Percentiles rank a stretch among this genome's conserved stretches.
Conservation (phyloP, 495 filamentous ascomycete species). For the Penicillium verhagenii region DNA sequence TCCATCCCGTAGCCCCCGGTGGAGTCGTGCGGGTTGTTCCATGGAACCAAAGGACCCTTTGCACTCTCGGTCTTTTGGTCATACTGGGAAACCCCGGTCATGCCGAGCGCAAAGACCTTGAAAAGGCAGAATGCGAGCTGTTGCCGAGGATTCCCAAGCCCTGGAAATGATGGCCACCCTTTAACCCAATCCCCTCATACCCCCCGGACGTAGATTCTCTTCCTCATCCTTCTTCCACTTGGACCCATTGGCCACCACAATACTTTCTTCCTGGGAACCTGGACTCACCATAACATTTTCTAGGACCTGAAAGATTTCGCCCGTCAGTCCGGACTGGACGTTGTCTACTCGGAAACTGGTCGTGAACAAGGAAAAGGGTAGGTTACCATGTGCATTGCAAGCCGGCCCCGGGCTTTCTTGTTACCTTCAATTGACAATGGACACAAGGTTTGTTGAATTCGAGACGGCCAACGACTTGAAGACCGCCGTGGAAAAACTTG, state of each 20-base stretch:
- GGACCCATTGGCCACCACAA: conserved; percentile 28
- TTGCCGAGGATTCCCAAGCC: not conserved
- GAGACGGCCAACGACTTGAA: conserved; percentile 89
- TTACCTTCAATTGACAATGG: conserved; percentile 28
- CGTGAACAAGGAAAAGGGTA: conserved; percentile 94
- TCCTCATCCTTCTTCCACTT: conserved; percentile 14
- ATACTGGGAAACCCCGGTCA: not conserved
- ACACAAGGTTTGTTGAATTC: conserved; percentile 89
- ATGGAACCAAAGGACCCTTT: conserved; percentile 15
- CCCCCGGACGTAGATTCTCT: conserved; percentile 23
- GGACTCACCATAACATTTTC: conserved; percentile 40
- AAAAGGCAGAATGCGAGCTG: not conserved
- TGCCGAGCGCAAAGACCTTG: conserved; percentile 1
- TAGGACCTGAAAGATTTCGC: conserved; percentile 99
- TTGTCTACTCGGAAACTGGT: conserved; percentile 95
- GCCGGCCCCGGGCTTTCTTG: conserved; percentile 6
- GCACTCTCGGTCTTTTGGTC: conserved; percentile 4
- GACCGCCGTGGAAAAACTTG: conserved; percentile 88
- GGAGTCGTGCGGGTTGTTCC: conserved; percentile 7
- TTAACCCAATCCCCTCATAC: conserved; percentile 3
- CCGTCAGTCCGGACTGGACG: conserved; percentile 91
- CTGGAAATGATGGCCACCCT: not conserved
- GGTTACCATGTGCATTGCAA: conserved; percentile 34
- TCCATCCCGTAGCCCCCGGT: conserved; percentile 16
- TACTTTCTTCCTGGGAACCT: conserved; percentile 34